A percentile compares a stretch with the other conserved stretches of the same genome.
Conservation (phyloP, 352 stramenopile species). For the Globisporangium camurandrum region DNA sequence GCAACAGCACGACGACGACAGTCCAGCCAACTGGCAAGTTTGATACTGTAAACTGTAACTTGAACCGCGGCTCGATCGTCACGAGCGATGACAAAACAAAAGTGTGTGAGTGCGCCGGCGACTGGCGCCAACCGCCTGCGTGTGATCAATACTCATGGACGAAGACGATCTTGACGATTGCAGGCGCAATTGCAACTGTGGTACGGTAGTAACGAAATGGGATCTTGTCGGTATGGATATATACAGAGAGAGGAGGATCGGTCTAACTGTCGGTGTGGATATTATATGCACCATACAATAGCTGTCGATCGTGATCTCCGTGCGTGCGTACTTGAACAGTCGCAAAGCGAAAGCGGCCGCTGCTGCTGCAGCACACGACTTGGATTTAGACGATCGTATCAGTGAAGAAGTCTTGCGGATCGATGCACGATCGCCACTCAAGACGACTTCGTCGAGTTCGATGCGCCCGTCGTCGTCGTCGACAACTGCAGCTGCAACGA, state of each 20-base stretch:
- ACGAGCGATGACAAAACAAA: constrained; percentile 25
- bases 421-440: constrained; percentile 6
- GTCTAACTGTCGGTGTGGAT: too few species aligned
- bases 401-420: constrained; percentile 11
- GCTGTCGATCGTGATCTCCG: constrained; percentile 49
- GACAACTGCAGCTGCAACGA: not conserved
- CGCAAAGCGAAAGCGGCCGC: constrained; percentile 17
- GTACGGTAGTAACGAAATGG: too few species aligned
- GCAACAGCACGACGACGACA: constrained; percentile 9
- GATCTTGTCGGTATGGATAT: constrained; percentile 1
- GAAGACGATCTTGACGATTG: constrained; percentile 52
- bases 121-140: constrained; percentile 48
- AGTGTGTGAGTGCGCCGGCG: constrained; percentile 47
- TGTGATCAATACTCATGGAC: constrained; percentile 43
- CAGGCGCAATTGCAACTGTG: constrained; percentile 43
- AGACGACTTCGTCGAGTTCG: constrained; percentile 5
- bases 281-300: too few species aligned
- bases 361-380: not conserved
- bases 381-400: constrained; percentile 12
- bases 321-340: constrained; percentile 34
- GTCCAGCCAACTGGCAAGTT: constrained; percentile 11
- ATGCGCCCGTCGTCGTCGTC: not conserved
- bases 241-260: too few species aligned
- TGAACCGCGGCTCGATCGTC: constrained; percentile 34
- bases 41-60: constrained; percentile 37